Evolutionary conservation across 495 filamentous ascomycete genomes (phyloP).

Genomic region (Penicillium egyptiacum): DNA sequence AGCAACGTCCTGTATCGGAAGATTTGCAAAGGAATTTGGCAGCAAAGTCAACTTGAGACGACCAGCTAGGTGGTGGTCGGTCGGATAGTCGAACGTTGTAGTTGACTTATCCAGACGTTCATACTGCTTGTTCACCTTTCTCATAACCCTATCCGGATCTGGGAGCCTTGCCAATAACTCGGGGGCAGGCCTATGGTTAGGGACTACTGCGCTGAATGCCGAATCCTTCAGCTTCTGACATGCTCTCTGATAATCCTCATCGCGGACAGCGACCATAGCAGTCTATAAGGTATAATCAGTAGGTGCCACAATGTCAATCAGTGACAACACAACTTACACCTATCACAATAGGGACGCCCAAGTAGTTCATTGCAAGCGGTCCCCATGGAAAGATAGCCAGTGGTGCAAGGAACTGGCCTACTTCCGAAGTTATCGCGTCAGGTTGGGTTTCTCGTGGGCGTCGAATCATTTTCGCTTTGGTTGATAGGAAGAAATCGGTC

Average conservation of each 20-base stretch:
- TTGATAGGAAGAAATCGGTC: no score
- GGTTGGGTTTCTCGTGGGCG: not conserved
- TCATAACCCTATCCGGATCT: not conserved
- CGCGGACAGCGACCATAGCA: not conserved
- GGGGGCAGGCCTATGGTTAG: not conserved
- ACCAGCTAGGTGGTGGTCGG: no score
- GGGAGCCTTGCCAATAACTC: not conserved
- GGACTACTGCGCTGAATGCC: not conserved
- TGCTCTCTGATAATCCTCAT: not conserved
- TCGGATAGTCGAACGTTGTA: not conserved
- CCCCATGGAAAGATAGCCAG: not conserved
- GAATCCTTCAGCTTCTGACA: not conserved
- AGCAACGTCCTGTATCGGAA: not conserved
- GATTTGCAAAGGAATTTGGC: not conserved
- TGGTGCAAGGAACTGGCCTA: not conserved
- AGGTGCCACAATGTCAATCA: not conserved
- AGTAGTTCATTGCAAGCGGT: not conserved
- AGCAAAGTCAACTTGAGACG: not conserved
- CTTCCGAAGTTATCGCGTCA: not conserved
- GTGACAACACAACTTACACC: not conserved
- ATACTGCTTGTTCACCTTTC: not conserved
- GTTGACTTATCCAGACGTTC: not conserved
- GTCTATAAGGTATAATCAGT: not conserved
- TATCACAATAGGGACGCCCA: not conserved
- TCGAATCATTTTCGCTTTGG: not conserved